Percentiles rank a stretch among this genome's conserved stretches.
Conservation (phyloP, 257 asterid genomes). For the Scutellaria baicalensis region DNA sequence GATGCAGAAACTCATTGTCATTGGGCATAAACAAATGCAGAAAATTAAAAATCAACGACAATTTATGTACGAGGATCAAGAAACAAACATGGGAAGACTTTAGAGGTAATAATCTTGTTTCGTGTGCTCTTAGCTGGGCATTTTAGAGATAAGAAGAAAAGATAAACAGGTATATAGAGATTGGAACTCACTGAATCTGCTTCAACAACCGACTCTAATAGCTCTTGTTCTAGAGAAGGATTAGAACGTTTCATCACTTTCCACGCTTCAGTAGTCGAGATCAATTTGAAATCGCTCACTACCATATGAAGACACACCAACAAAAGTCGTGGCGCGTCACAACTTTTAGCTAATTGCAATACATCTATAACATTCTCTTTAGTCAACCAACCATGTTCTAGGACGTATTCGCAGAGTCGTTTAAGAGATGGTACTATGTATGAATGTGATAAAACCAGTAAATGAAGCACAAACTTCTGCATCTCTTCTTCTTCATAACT, state of each 20-base stretch:
- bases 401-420: constrained; percentile 38
- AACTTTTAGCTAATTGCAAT: constrained; percentile 62
- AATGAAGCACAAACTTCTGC: constrained; percentile 72
- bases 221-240: constrained; percentile 82
- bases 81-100: background rate
- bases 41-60: background rate
- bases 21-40: background rate
- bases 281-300: constrained; percentile 54
- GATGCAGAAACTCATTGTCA: background rate
- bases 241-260: constrained; percentile 67
- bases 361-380: constrained; percentile 66
- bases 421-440: constrained; percentile 61
- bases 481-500: constrained; percentile 70
- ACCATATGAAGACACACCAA: constrained; percentile 52
- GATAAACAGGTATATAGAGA: background rate
- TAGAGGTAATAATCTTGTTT: too few species aligned
- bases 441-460: constrained; percentile 69
- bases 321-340: constrained; percentile 68
- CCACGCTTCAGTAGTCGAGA: constrained; percentile 82
- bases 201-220: constrained; percentile 64
- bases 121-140: background rate
- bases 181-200: constrained; percentile 72
- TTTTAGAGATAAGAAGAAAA: background rate
- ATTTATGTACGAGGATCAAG: background rate
- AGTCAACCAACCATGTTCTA: constrained; percentile 59